These are phyloP conservation scores for Hordeum marinum DNA, from an alignment of 176 grass and related monocot genomes.

Conservation along the genomic window DNA sequence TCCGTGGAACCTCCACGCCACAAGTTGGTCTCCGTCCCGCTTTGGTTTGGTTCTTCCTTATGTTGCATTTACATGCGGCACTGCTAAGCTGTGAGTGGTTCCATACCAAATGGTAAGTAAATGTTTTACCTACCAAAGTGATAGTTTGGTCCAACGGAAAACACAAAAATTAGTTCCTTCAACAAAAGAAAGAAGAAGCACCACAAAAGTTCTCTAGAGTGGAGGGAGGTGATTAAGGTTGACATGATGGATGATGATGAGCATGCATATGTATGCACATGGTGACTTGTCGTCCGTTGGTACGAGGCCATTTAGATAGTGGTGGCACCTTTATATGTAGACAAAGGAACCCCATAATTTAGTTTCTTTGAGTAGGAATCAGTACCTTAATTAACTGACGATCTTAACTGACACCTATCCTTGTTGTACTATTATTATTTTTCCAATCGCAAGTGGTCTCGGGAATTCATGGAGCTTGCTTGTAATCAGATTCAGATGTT, in stretches of 20 bases:
- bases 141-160: background rate
- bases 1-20: background rate
- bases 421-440: background rate
- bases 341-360: background rate
- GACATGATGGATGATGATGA: slow-evolving; percentile 7
- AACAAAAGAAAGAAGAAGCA: no score
- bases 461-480: background rate
- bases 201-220: background rate
- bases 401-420: background rate
- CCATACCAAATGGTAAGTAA: background rate
- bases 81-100: background rate
- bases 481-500: background rate
- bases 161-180: background rate
- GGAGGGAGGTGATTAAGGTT: background rate
- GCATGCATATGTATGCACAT: background rate
- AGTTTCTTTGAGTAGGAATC: background rate
- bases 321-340: background rate
- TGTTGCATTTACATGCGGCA: background rate
- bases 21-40: background rate
- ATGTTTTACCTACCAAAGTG: background rate
- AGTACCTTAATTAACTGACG: background rate
- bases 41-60: background rate
- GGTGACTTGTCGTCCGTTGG: background rate
- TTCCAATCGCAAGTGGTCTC: background rate
- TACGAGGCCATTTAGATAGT: background rate